Evolutionary conservation across 2,329 filamentous ascomycete genomes (phyloP), one percentile per base, ranked within the genome.

Genomic region (Colletotrichum euphorbiae): DNA sequence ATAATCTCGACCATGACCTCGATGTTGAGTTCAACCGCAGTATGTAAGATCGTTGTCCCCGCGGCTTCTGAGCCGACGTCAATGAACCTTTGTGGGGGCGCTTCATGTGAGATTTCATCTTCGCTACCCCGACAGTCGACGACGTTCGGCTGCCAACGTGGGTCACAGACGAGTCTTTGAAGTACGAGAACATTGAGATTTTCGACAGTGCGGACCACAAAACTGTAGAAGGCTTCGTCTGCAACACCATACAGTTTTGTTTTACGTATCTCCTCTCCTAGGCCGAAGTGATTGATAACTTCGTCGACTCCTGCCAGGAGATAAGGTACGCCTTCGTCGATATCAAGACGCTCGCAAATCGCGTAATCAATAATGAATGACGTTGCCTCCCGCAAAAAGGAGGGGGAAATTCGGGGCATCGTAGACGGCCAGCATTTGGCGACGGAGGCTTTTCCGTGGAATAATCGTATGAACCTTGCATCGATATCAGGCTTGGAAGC

Each of bases 1-100:
- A 82, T 73, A 2, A 74, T 40, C 2, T 74, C 70, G 8, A 80
- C 73, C 9, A 77, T 71, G 3, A 73, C 70, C 4, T 72, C 17
- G 2, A 73, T 13, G 36, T 68, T 45, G 6, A 33, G 28, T 38
- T 59, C 58, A 3, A 70, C 69, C 0, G 68, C 67, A 2, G 19
- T 38, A 21, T 71, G 69, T 8, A 70, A 56, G 11, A 70, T 24
- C 7, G 58, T 61, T 0, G 54, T 38, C 5, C 36, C 11, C n/a
- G 43, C 36, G 12, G 3, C 46, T 9, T 2, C 4, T 6, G 38
- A 9, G 15, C 9, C 3, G 24, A 5, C 7, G n/a, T 19, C 17
- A 8, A 6, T 13, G 17, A 40, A 33, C 1, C 21, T 28, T 2
- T 24, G 15, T 11, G 4, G 6, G 9, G 17, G 19, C 43, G 28